phyloP scores from a whole-genome alignment of 2,329 filamentous ascomycete genomes.

The Fusarium tanahbumbuense region DNA sequence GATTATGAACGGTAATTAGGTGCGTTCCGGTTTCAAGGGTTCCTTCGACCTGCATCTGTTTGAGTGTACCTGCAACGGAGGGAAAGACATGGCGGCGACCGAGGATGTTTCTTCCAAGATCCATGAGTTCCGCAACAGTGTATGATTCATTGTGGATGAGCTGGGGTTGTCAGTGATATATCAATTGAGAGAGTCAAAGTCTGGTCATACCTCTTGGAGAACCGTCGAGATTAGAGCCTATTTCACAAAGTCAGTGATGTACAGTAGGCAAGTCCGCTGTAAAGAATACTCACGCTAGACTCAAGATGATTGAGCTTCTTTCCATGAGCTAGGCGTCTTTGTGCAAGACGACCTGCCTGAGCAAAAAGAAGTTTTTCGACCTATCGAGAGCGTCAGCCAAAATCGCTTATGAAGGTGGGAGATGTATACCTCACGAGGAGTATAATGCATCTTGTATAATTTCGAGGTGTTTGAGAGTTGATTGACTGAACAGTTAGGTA shows the following conservation, averaged over 20 bases:
- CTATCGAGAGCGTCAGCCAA: neutral
- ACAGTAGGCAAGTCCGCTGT: neutral
- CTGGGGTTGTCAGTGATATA: neutral
- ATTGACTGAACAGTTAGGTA: neutral
- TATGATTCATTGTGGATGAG: neutral
- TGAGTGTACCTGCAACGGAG: neutral
- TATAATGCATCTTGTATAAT: neutral
- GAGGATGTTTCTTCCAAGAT: neutral
- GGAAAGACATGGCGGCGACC: neutral
- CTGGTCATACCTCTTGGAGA: neutral
- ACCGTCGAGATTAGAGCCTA: neutral
- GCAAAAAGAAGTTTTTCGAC: neutral
- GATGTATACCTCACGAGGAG: neutral
- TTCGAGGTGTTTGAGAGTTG: neutral
- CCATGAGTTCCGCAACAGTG: neutral
- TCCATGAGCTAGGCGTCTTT: neutral
- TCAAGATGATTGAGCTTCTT: neutral
- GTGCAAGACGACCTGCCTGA: neutral
- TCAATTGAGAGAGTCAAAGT: too few relatives aligned
- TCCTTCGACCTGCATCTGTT: slow-evolving; percentile 1
- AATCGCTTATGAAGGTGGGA: neutral
- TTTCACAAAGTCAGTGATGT: neutral
- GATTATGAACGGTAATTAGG: neutral
- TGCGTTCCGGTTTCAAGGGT: neutral
- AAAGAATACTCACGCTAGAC: neutral